phyloP scores from a whole-genome alignment of 2,329 filamentous ascomycete genomes.

The Rhinocladiella similis region DNA sequence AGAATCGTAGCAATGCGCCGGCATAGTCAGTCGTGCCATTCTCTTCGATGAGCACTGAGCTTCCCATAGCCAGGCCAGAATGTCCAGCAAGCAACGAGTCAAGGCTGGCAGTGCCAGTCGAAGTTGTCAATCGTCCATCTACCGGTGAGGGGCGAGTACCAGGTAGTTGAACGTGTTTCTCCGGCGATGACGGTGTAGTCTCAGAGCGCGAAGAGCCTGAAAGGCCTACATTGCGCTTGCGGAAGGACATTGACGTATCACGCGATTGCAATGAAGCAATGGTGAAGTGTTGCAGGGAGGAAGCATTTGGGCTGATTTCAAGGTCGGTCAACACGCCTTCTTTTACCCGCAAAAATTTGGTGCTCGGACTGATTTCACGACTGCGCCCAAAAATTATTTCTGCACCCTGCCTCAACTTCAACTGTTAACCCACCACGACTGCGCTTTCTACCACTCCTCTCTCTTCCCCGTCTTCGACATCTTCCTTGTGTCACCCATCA shows the following conservation, averaged over 20 bases:
- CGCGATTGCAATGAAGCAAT: not conserved
- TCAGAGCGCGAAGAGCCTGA: constrained; percentile 42
- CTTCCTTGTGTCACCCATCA: constrained; percentile 34
- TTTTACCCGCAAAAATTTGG: not conserved
- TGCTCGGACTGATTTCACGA: not conserved
- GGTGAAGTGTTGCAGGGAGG: not conserved
- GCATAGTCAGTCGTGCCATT: constrained; percentile 93
- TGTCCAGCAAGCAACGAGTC: constrained; percentile 86
- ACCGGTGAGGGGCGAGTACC: constrained; percentile 81
- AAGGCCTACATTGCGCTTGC: constrained; percentile 64
- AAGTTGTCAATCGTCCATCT: constrained; percentile 84
- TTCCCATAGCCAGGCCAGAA: constrained; percentile 78
- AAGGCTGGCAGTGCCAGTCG: constrained; percentile 83
- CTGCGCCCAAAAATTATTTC: constrained; percentile 1
- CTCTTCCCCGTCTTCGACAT: not conserved
- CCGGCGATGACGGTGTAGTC: constrained; percentile 17
- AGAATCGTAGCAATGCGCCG: constrained; percentile 80
- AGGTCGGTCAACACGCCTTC: too few relatives aligned
- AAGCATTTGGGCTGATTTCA: not conserved
- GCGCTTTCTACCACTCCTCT: not conserved
- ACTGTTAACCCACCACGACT: not conserved
- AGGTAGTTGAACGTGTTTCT: constrained; percentile 35
- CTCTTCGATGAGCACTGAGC: constrained; percentile 78
- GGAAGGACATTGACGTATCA: constrained; percentile 59
- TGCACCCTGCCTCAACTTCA: not conserved